Base-by-base conservation (phyloP, 1,139 yeast genomes). In the Sugiyamaella grinbergsii region DNA sequence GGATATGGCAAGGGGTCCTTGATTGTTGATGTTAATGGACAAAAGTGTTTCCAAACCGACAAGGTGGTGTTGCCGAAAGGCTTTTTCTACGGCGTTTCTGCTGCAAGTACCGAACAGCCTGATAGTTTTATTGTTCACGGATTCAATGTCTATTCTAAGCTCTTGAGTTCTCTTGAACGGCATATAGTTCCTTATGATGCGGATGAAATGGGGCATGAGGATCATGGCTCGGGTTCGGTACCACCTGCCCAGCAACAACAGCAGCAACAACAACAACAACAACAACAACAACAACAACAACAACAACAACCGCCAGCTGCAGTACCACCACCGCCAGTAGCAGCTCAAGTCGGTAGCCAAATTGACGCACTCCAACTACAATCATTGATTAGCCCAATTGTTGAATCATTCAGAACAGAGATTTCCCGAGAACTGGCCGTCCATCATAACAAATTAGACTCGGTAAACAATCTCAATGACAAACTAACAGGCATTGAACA, bases 1-100 rank as follows among this genome's bases (percentile, higher is more conserved):
- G 70, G 67, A 15, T 69, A 71, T 54, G 66, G 65, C 26, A 51
- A 56, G 18, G 62, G 64, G 13, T 55, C 60, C 34, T 60, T 71
- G 47, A 59, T 63, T 33, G 72, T 71, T n/a, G 67, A 66, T 44
- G 68, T 71, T 36, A 71, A 71, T 50, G 71, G 67, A 40, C 71
- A 67, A 49, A 60, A 62, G 38, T 71, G 75, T 44, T 70, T 71
- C 52, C 60, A 62, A 39, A 62, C 68, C 10, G 63, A 62, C 49
- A 59, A 67, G 32, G 60, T 71, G 8, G 51, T 47, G 15, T 60
- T 71, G 24, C 74, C 73, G 11, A 50, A 54, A 26, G 64, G 62
- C 22, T 60, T 60, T 44, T 66, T 54, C 56, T 59, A 70, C 47
- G 75, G 75, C 11, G 53, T 70, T 13, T 61, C 71, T 7, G 74